phyloP scores from a whole-genome alignment of 2,329 filamentous ascomycete genomes.

The Verticillium klebahnii region DNA sequence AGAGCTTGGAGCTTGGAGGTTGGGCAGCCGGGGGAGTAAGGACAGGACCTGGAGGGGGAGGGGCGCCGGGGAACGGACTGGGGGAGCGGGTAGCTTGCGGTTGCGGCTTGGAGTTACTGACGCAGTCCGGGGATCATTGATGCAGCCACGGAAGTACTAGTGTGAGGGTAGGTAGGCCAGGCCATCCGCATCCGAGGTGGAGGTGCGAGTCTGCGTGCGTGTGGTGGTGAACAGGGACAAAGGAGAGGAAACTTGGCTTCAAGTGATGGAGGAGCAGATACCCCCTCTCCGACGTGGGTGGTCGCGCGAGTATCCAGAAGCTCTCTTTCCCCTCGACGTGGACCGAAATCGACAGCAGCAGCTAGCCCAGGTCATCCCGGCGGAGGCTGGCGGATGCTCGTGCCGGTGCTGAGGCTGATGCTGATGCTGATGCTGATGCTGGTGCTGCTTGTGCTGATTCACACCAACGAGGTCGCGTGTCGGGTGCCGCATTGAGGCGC shows the following conservation, averaged over 20 bases:
- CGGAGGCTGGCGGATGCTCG: background rate
- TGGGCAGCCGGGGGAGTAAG: background rate
- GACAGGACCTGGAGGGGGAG: background rate
- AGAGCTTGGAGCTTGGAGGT: background rate
- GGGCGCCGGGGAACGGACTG: background rate
- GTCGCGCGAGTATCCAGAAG: background rate
- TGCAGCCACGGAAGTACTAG: background rate
- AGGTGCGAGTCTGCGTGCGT: background rate
- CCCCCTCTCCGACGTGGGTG: background rate
- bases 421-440: background rate
- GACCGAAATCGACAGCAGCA: background rate
- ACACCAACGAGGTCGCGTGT: background rate
- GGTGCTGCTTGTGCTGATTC: background rate
- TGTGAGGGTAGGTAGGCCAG: background rate
- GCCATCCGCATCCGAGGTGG: background rate
- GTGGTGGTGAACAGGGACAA: background rate
- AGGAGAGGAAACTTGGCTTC: background rate
- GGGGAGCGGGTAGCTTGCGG: background rate
- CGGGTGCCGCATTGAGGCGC: background rate
- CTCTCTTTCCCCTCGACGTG: background rate
- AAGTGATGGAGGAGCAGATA: background rate
- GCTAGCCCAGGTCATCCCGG: background rate
- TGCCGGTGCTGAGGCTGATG: background rate
- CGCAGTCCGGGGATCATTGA: background rate
- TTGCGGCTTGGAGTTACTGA: background rate